These are phyloP conservation scores for Ustilago nuda DNA, from an alignment of 1,284 basidiomycete genomes.

Conservation along the genomic window DNA sequence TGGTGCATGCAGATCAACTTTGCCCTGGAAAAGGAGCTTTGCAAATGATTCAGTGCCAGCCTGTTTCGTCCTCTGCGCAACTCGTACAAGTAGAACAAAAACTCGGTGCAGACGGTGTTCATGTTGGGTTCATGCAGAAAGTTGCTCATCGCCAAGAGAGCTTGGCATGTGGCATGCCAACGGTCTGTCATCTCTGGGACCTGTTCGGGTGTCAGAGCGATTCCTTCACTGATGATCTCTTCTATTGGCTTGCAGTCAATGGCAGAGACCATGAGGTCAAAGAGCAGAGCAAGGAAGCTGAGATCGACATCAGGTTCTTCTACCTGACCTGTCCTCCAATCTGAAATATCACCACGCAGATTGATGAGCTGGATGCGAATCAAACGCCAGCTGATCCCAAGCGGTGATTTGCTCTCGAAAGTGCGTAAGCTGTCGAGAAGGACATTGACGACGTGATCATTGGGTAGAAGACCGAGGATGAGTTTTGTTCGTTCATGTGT, in stretches of 20 bases:
- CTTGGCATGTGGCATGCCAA: slow-evolving; percentile 56
- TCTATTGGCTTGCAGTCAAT: slow-evolving; percentile 56
- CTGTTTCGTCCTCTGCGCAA: slow-evolving; percentile 29
- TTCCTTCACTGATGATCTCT: slow-evolving; percentile 57
- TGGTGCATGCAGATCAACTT: slow-evolving; percentile 44
- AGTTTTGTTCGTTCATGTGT: slow-evolving; percentile 40
- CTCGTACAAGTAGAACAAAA: slow-evolving; percentile 47
- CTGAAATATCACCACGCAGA: slow-evolving; percentile 59
- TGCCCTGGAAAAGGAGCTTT: slow-evolving; percentile 38
- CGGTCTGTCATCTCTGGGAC: slow-evolving; percentile 53
- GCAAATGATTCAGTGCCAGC: slow-evolving; percentile 24
- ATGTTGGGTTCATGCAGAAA: slow-evolving; percentile 56
- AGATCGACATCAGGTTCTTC: slow-evolving; percentile 57
- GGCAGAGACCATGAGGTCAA: slow-evolving; percentile 55
- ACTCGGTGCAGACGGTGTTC: slow-evolving; percentile 56
- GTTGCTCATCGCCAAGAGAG: slow-evolving; percentile 54
- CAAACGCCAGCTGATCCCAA: slow-evolving; percentile 62
- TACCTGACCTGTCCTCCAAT: slow-evolving; percentile 57
- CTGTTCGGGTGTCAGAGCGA: slow-evolving; percentile 51
- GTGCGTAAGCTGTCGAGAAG: slow-evolving; percentile 58
- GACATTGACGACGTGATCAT: slow-evolving; percentile 60
- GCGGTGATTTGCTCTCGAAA: slow-evolving; percentile 51
- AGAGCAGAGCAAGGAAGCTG: slow-evolving; percentile 56
- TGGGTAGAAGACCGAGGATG: slow-evolving; percentile 56
- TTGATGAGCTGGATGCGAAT: slow-evolving; percentile 57